Conservation (phyloP, 2,329 filamentous ascomycete genomes). For the Hymenoscyphus linearis region DNA sequence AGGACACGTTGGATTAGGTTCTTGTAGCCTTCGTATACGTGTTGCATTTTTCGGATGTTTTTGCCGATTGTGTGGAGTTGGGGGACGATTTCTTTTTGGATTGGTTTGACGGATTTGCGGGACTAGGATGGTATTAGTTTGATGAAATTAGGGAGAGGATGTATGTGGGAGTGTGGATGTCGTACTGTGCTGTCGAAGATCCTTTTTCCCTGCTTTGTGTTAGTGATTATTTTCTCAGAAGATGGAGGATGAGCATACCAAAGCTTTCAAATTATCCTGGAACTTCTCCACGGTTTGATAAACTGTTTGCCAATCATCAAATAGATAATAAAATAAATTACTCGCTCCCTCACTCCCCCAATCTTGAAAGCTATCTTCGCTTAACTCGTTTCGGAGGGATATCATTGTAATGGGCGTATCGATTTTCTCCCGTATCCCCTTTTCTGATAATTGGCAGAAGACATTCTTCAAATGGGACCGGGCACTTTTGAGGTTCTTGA, state of each 20-base stretch:
- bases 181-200: conserved; percentile 29
- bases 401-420: conserved; percentile 28
- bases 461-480: conserved; percentile 56
- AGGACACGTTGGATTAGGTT: conserved; percentile 55
- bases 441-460: conserved; percentile 54
- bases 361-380: conserved; percentile 27
- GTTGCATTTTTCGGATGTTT: conserved; percentile 54
- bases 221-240: not conserved
- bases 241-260: conserved; percentile 36
- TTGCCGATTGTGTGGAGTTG: conserved; percentile 54
- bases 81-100: conserved; percentile 49
- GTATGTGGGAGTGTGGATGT: not conserved
- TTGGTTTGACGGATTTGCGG: conserved; percentile 34
- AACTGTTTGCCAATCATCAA: conserved; percentile 60
- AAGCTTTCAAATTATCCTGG: conserved; percentile 41
- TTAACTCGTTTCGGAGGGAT: conserved; percentile 27
- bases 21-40: conserved; percentile 56
- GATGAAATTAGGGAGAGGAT: not conserved
- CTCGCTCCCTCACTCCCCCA: conserved; percentile 47
- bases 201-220: conserved; percentile 14
- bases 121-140: conserved; percentile 21
- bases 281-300: conserved; percentile 48
- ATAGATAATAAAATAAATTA: conserved; percentile 60
- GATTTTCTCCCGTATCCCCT: conserved; percentile 33
- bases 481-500: conserved; percentile 29